Evolutionary conservation across 2,329 filamentous ascomycete genomes (phyloP), one percentile per base, ranked within the genome.

Genomic region (Tricladium varicosporioides): DNA sequence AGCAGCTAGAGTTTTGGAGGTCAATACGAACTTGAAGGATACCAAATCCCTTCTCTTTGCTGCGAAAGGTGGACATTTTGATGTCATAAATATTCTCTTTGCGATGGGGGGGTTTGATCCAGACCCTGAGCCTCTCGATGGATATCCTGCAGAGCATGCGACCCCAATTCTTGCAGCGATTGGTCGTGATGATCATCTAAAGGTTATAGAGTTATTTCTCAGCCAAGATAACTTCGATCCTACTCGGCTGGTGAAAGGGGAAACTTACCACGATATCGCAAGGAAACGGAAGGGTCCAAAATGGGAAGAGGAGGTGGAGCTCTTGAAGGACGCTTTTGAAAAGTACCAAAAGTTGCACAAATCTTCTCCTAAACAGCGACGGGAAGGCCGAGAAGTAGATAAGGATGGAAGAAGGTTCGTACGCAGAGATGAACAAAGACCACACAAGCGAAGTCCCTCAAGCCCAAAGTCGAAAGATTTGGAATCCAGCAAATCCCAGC

Each of bases 81-180:
- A 63, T 44, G 66, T 69, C 33, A 58, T 71, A 13, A 62, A 66
- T 19, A 48, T 73, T 60, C 71, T 83, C 33, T 72, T 83, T 56
- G 79, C 76, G 14, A 74, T 78, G 57, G 73, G 76, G 40, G 73
- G 76, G 54, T 80, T 83, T 15, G 79, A 87, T 65, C 79, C 83
- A 7, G 90, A 94, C 65, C 91, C 91, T 32, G 78, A 81, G 5
- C 83, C 89, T 11, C 73, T 92, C 48, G 67, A 77, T 8, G 72
- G 71, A 14, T 76, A 76, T 57, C 78, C 80, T 27, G 74, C 80
- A 44, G 92, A 94, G 56, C 87, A 89, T 67, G 88, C 92, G 51
- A 97, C 93, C 1, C 94, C 94, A 1, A 95, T 99, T 79, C 82
- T 97, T 40, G 92, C 92, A 57, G 92, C 94, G 1, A 97, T 99